A percentile compares a stretch with the other conserved stretches of the same genome.
Evolutionary conservation across 2,329 filamentous ascomycete species (phyloP).

Genomic region (Madurella mycetomatis): DNA sequence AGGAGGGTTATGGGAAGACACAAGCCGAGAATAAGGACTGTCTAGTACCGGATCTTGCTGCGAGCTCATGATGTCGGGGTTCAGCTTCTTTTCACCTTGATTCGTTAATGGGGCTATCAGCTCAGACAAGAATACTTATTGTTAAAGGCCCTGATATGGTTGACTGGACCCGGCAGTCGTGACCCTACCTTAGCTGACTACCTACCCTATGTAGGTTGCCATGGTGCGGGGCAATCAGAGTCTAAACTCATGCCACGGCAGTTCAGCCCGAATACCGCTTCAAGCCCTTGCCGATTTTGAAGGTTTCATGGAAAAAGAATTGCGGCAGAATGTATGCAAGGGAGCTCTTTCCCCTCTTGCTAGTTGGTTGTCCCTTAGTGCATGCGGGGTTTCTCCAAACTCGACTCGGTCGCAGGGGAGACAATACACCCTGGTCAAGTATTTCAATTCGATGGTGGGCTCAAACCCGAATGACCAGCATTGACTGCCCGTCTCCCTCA

Average conservation of each 20-base stretch:
- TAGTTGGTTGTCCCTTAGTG: not conserved
- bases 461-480: not conserved
- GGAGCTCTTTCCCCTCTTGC: not conserved
- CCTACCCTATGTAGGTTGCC: too few species aligned
- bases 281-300: not conserved
- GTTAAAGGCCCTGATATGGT: not conserved
- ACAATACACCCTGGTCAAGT: not conserved
- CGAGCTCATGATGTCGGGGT: not conserved
- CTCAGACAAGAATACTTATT: not conserved
- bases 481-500: not conserved
- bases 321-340: not conserved
- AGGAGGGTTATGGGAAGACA: slow-evolving; percentile 11
- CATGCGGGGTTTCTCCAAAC: slow-evolving; percentile 1
- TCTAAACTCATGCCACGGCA: not conserved
- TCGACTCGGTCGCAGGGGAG: not conserved
- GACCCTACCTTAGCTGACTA: not conserved
- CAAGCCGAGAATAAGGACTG: not conserved
- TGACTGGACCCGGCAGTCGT: not conserved
- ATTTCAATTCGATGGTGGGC: not conserved
- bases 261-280: not conserved
- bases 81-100: not conserved
- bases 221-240: not conserved
- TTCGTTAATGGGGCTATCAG: not conserved
- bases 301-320: not conserved
- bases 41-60: not conserved